Evolutionary conservation across 768 basidiomycete species (phyloP).

Genomic region (Leucogyrophana mollusca): DNA sequence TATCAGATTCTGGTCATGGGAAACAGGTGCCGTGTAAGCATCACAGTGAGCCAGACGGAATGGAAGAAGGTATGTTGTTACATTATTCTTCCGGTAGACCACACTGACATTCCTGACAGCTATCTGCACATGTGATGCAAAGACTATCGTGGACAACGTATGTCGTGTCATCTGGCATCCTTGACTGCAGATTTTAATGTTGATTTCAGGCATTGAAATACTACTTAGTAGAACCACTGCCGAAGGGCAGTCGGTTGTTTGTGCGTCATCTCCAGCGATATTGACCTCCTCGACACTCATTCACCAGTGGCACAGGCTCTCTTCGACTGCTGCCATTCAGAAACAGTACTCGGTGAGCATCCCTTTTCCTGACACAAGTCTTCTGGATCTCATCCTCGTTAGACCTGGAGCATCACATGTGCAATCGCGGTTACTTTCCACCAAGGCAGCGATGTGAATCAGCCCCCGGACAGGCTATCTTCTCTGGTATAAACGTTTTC

Average conservation of each 20-base stretch:
- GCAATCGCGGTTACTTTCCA: too few species aligned
- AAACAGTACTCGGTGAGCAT: conserved; percentile 1
- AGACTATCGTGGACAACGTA: conserved; percentile 23
- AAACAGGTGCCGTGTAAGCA: conserved; percentile 43
- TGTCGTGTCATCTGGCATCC: conserved; percentile 20
- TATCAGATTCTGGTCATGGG: conserved; percentile 51
- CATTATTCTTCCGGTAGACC: conserved; percentile 1
- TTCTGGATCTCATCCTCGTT: not conserved
- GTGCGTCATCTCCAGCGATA: conserved; percentile 11
- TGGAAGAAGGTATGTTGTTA: conserved; percentile 47
- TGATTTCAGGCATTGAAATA: conserved; percentile 18
- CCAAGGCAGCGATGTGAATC: too few species aligned
- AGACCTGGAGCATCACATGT: conserved; percentile 17
- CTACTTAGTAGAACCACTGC: conserved; percentile 22
- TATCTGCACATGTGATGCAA: conserved; percentile 9
- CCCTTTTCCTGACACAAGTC: too few species aligned
- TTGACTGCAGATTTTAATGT: not conserved
- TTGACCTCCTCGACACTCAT: not conserved
- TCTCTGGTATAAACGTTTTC: too few species aligned
- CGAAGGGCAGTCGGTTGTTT: conserved; percentile 23
- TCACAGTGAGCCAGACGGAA: conserved; percentile 47
- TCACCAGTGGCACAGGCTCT: conserved; percentile 1
- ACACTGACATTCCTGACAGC: conserved; percentile 8
- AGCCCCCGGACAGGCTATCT: too few species aligned
- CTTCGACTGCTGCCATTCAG: conserved; percentile 5